Conservation (phyloP, 2,329 filamentous ascomycete species). For the Dactylellina leptospora region DNA sequence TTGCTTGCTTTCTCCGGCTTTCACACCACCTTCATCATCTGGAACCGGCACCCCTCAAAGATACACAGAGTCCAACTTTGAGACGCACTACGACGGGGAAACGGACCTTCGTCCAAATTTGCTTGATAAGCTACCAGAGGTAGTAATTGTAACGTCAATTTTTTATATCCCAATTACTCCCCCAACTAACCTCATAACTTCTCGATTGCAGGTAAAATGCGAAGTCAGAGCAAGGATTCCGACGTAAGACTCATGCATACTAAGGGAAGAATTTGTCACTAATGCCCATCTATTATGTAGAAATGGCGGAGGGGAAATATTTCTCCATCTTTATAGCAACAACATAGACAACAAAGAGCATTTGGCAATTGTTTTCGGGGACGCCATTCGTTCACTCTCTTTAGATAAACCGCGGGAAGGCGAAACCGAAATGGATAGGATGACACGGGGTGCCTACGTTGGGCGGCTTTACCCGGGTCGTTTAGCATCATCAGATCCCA, state of each 20-base stretch:
- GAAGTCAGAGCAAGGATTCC: constrained; percentile 94
- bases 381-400: constrained; percentile 77
- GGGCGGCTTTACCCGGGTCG: constrained; percentile 87
- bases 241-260: constrained; percentile 63
- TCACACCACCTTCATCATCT: constrained; percentile 75
- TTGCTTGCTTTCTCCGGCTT: constrained; percentile 85
- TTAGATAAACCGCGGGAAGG: constrained; percentile 76
- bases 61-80: neutral
- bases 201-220: constrained; percentile 84
- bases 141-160: constrained; percentile 41
- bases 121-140: constrained; percentile 58
- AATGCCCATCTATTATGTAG: constrained; percentile 1
- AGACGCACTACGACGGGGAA: neutral
- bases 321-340: constrained; percentile 92
- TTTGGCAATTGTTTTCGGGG: constrained; percentile 94
- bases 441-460: constrained; percentile 92
- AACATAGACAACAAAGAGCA: constrained; percentile 95
- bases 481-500: constrained; percentile 64
- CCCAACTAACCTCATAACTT: constrained; percentile 68
- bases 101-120: constrained; percentile 57
- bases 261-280: neutral
- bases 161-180: constrained; percentile 38
- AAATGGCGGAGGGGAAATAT: constrained; percentile 83
- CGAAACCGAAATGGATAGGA: constrained; percentile 86
- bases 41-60: constrained; percentile 65